These are phyloP conservation scores for Lipomyces chichibuensis DNA, from an alignment of 805 yeast species.

Conservation along the genomic window DNA sequence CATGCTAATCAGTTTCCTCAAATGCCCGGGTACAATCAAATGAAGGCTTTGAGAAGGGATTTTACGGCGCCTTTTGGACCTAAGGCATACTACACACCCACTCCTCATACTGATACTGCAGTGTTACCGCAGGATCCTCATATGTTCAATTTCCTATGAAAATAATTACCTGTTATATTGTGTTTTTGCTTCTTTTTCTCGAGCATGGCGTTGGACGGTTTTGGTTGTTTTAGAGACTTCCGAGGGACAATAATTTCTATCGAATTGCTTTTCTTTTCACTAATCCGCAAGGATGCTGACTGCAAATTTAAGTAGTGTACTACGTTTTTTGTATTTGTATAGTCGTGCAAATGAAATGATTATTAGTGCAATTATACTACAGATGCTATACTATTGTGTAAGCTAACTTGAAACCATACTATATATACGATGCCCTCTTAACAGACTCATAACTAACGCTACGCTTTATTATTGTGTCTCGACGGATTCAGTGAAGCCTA, in stretches of 20 bases:
- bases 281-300: no score
- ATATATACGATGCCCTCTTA: not conserved
- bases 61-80: not conserved
- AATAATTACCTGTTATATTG: not conserved
- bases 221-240: not conserved
- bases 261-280: not conserved
- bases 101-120: not conserved
- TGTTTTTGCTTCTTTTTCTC: not conserved
- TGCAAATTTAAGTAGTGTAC: no score
- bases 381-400: no score
- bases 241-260: not conserved
- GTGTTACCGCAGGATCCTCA: not conserved
- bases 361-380: no score
- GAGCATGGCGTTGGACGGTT: slow-evolving; percentile 1
- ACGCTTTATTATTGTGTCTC: not conserved
- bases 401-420: no score
- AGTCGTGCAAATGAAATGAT: no score
- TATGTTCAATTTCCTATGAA: slow-evolving; percentile 1
- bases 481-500: not conserved
- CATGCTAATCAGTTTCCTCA: not conserved
- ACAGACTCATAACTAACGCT: not conserved
- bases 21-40: not conserved
- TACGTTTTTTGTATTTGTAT: no score
- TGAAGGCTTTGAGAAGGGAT: not conserved
- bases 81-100: not conserved